Conservation (phyloP, 331 rosid species). For the Prunus yedoensis region DNA sequence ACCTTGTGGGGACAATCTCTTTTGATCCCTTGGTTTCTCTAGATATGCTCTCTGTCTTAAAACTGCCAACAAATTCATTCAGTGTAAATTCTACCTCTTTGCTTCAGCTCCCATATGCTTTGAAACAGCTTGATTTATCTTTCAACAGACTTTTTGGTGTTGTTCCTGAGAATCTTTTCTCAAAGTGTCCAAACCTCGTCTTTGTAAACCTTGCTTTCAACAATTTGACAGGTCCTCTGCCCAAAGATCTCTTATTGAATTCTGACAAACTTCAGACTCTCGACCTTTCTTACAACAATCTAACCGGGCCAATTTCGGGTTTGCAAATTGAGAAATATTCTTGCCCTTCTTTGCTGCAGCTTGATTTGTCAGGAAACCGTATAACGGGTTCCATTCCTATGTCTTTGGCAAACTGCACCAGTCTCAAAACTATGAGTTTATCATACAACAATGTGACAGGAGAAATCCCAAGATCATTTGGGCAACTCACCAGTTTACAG, state of each 20-base stretch:
- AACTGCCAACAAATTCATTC: no score
- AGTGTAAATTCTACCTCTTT: no score
- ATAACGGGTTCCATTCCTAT: conserved; percentile 64
- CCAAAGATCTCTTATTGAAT: conserved; percentile 50
- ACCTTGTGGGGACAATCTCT: no score
- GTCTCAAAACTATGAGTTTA: conserved; percentile 55
- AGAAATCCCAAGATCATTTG: conserved; percentile 70
- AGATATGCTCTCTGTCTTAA: no score
- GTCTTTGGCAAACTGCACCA: conserved; percentile 72
- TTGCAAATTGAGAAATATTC: conserved; percentile 46
- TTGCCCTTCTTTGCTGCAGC: conserved; percentile 58
- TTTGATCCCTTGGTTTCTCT: no score
- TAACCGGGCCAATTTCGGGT: conserved; percentile 70
- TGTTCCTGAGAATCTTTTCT: conserved; percentile 66
- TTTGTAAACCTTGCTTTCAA: conserved; percentile 64
- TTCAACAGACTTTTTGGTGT: conserved; percentile 56
- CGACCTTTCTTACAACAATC: conserved; percentile 79
- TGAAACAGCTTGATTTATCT: conserved; percentile 81
- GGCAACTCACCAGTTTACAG: conserved; percentile 58
- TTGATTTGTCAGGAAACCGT: conserved; percentile 72
- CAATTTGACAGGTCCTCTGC: conserved; percentile 76
- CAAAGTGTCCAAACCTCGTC: conserved; percentile 71
- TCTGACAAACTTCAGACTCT: conserved; percentile 63
- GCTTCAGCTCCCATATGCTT: no score
- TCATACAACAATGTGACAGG: conserved; percentile 60